Conservation (phyloP, 352 stramenopile species). For the Lagenidium giganteum region DNA sequence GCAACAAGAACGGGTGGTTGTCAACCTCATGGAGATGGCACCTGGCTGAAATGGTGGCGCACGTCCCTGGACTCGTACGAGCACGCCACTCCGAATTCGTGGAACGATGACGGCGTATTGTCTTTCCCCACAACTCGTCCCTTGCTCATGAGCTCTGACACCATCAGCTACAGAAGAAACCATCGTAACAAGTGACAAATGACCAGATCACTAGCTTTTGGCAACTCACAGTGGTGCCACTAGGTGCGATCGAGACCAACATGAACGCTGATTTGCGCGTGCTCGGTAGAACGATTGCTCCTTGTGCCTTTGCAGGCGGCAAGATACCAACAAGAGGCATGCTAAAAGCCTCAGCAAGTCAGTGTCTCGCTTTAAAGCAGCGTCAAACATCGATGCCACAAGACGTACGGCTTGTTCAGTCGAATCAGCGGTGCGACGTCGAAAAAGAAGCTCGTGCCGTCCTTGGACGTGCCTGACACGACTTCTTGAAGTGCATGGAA, state of each 20-base stretch:
- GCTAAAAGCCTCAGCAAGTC: too few species aligned
- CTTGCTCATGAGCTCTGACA: conserved; percentile 43
- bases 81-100: conserved; percentile 29
- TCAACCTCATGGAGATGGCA: too few species aligned
- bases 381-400: too few species aligned
- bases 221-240: conserved; percentile 26
- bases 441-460: conserved; percentile 54
- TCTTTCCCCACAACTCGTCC: conserved; percentile 34
- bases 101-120: conserved; percentile 36
- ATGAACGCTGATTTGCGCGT: conserved; percentile 29
- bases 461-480: conserved; percentile 35
- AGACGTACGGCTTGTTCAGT: conserved; percentile 41
- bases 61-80: conserved; percentile 40
- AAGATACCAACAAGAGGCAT: too few species aligned
- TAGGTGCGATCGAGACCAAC: conserved; percentile 31
- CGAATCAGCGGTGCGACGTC: conserved; percentile 33
- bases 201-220: too few species aligned
- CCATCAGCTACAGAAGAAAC: too few species aligned
- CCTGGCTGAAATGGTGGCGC: too few species aligned
- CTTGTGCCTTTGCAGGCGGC: conserved; percentile 32
- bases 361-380: background rate
- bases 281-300: conserved; percentile 24
- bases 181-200: too few species aligned
- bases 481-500: conserved; percentile 43
- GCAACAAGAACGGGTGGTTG: too few species aligned